Evolutionary conservation across 352 stramenopile genomes (phyloP), one percentile per base, ranked within the genome.

Genomic region (Phytophthora capsici): DNA sequence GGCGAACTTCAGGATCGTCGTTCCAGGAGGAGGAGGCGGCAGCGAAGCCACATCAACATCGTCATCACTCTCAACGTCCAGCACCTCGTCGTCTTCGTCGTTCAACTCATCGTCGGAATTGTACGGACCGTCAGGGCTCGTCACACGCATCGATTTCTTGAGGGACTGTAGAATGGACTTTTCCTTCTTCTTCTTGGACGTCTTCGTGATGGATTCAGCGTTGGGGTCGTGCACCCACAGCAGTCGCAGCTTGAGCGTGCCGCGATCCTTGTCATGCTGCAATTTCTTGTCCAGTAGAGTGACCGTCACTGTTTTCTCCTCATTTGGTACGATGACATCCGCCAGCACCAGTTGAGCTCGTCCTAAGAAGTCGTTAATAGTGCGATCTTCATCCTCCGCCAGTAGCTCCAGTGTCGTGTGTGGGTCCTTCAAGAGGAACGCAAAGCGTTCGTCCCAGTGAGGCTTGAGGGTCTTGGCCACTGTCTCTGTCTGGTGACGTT

Each of bases 401-500:
- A 87, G 49, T 47, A 93, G 48, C 58, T 86, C 72, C 23, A 93
- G 70, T 57, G 79, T 83, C 7, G 52, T 63, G 22, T 70, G 49
- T 14, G 76, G 74, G 56, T 89, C 76, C 16, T 66, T 64, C 32
- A 90, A 51, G 38, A 83, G 44, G 64, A 90, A 90, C 32, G 75
- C 70, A 36, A 90, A 90, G 25, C 71, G 76, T 45, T 93, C 82
- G 74, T 93, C 82, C 84, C 84, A 93, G 57, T 91, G 77, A 10
- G 84, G 82, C 58, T 88, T 87, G 47, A 93, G 73, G 46, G 82
- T 89, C 70, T 93, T 88, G 62, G 79, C 69, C 14, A 88, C 70
- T n/a, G 75, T 88, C 19, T 73, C 66, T 14, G 84, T 90, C 57
- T 80, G 80, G 37, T 90, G 80, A 60, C 82, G 75, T 67, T 95